Percentiles rank a stretch among this genome's conserved stretches.
These are phyloP conservation scores for Pythium aristosporum DNA, from an alignment of 352 stramenopile species.

Conservation along the genomic window DNA sequence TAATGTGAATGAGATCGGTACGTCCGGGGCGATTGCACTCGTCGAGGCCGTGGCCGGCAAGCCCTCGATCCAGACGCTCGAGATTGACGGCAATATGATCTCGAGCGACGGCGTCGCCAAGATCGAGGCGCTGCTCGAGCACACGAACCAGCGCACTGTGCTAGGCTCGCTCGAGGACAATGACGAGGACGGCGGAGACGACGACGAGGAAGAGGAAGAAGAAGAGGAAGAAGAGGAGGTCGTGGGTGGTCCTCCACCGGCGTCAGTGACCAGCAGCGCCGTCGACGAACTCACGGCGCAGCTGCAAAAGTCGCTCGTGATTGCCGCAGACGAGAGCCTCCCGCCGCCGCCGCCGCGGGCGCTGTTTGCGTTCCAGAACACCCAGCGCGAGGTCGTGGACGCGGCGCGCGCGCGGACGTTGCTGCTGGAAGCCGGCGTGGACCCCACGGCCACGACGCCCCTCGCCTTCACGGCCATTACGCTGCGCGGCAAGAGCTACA, in stretches of 20 bases:
- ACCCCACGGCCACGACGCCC: constrained; percentile 32
- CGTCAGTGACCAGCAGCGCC: constrained; percentile 20
- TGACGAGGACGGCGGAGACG: constrained; percentile 76
- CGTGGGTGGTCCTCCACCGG: constrained; percentile 19
- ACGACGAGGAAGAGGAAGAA: constrained; percentile 50
- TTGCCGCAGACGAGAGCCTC: constrained; percentile 26
- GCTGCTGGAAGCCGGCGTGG: constrained; percentile 42
- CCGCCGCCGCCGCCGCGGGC: neutral
- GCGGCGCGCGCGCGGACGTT: constrained; percentile 49
- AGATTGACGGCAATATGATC: constrained; percentile 85
- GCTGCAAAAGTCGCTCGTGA: constrained; percentile 45
- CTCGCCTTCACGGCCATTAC: constrained; percentile 56
- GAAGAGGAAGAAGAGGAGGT: constrained; percentile 38
- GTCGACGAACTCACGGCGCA: constrained; percentile 47
- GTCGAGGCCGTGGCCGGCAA: constrained; percentile 62
- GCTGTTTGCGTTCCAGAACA: constrained; percentile 58
- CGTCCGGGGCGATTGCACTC: constrained; percentile 84
- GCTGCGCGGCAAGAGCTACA: constrained; percentile 83
- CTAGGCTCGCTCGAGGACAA: constrained; percentile 82
- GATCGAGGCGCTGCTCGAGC: constrained; percentile 50
- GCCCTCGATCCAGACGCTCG: constrained; percentile 44
- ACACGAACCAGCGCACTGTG: constrained; percentile 50
- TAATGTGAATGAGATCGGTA: constrained; percentile 89
- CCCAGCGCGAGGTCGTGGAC: constrained; percentile 70
- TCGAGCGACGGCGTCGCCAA: constrained; percentile 55